Conservation (phyloP, 306 rosid species). For the Ormosia emarginata region DNA sequence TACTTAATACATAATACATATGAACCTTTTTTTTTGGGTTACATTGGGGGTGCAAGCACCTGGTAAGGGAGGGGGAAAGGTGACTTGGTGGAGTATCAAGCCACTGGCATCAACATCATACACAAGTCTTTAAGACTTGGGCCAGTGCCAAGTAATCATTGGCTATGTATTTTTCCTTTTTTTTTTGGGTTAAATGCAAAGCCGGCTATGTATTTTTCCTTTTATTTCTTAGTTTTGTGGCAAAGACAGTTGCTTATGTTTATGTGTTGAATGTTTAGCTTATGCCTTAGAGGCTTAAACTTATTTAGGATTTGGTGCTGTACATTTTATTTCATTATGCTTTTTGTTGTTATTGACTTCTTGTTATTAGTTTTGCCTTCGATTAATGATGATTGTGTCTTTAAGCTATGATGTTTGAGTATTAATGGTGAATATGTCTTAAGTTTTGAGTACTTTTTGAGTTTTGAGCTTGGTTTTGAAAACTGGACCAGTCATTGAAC, state of each 20-base stretch:
- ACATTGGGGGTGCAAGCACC: not conserved
- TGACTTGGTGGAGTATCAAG: not conserved
- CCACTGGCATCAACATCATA: not conserved
- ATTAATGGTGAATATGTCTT: too few species aligned
- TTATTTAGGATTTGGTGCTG: not conserved
- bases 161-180: not conserved
- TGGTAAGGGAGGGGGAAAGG: not conserved
- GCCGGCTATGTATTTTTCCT: not conserved
- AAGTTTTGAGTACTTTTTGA: too few species aligned
- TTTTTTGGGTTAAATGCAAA: not conserved
- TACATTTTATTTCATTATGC: not conserved
- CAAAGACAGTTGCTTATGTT: not conserved
- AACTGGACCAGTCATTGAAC: too few species aligned
- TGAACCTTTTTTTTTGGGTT: not conserved
- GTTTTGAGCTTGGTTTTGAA: too few species aligned
- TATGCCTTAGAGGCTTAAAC: not conserved
- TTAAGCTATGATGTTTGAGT: too few species aligned
- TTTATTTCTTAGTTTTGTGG: not conserved
- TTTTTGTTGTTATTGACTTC: not conserved
- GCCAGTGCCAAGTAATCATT: not conserved
- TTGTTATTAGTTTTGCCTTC: too few species aligned
- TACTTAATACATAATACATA: not conserved
- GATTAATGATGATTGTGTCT: too few species aligned
- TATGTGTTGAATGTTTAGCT: not conserved
- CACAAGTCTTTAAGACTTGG: not conserved